Conservation (phyloP, 2,329 filamentous ascomycete genomes). For the Colletotrichum sp. region DNA sequence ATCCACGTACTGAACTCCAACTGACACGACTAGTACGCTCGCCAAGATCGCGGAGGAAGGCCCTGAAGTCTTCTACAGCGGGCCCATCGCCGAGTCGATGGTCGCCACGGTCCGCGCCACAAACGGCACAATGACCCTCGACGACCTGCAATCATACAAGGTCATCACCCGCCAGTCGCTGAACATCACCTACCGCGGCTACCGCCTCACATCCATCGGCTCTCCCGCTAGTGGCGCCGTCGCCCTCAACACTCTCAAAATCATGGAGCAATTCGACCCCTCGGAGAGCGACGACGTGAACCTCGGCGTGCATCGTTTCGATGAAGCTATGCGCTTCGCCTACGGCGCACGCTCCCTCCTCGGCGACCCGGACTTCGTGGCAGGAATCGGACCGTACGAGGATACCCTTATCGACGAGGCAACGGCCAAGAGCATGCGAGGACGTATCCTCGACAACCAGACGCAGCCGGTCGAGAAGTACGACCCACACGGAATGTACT, state of each 20-base stretch:
- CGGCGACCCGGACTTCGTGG: conserved; percentile 80
- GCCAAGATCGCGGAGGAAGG: conserved; percentile 77
- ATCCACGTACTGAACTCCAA: not conserved
- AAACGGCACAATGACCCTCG: conserved; percentile 85
- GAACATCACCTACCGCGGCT: conserved; percentile 70
- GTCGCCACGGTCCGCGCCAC: conserved; percentile 68
- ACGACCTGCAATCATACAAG: conserved; percentile 76
- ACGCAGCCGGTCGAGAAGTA: conserved; percentile 79
- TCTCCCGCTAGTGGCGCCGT: conserved; percentile 82
- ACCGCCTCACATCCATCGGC: conserved; percentile 70
- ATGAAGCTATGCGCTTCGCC: conserved; percentile 88
- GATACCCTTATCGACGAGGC: conserved; percentile 66
- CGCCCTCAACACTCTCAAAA: conserved; percentile 78
- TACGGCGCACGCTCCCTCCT: conserved; percentile 81
- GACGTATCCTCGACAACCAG: conserved; percentile 71
- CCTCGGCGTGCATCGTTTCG: conserved; percentile 79
- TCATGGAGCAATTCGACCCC: conserved; percentile 74
- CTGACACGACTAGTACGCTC: conserved; percentile 56
- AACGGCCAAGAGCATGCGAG: conserved; percentile 63
- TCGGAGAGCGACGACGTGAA: conserved; percentile 60
- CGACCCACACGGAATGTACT: conserved; percentile 69
- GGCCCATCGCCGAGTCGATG: conserved; percentile 76
- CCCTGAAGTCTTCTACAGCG: conserved; percentile 74
- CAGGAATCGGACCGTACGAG: conserved; percentile 67
- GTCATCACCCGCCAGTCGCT: conserved; percentile 68